Percentiles rank a stretch among this genome's conserved stretches.
Evolutionary conservation across 192 early-diverging fungal species (phyloP).

Genomic region (Allomyces macrogynus): DNA sequence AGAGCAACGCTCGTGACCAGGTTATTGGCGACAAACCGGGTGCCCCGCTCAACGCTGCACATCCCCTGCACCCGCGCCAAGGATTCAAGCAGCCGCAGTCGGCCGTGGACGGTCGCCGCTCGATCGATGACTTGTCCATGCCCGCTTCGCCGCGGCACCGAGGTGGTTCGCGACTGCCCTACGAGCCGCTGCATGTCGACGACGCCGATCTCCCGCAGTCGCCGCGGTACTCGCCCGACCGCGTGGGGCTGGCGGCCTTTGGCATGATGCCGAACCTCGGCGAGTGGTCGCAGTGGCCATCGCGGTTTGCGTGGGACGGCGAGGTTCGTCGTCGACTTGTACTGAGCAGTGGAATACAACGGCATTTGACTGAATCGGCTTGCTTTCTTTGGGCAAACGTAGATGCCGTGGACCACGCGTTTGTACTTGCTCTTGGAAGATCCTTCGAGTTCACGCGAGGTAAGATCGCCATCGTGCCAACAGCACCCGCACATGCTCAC

Average conservation of each 20-base stretch:
- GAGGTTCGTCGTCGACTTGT: constrained; percentile 9
- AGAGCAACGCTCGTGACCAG: neutral
- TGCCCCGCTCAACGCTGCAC: neutral
- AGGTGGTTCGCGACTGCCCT: neutral
- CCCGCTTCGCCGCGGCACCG: neutral
- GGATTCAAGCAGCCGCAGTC: constrained; percentile 5
- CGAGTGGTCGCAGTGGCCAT: constrained; percentile 22
- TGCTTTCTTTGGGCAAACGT: constrained; percentile 6
- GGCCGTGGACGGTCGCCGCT: constrained; percentile 1
- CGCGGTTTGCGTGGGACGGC: constrained; percentile 14
- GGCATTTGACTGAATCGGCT: neutral
- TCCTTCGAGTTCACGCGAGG: no score
- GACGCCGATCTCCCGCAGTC: no score
- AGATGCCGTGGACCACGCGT: constrained; percentile 2
- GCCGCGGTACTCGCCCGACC: neutral
- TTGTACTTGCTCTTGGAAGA: constrained; percentile 56
- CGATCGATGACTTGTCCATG: constrained; percentile 3
- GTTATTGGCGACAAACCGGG: neutral
- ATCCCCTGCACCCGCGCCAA: constrained; percentile 2
- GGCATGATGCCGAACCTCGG: constrained; percentile 10
- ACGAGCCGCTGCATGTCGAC: neutral
- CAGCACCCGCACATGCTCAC: no score
- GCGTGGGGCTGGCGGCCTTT: neutral
- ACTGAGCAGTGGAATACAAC: constrained; percentile 15
- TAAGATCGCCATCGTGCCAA: no score